Evolutionary conservation across 2,329 filamentous ascomycete species (phyloP).

Genomic region (Colletotrichum australisinense): DNA sequence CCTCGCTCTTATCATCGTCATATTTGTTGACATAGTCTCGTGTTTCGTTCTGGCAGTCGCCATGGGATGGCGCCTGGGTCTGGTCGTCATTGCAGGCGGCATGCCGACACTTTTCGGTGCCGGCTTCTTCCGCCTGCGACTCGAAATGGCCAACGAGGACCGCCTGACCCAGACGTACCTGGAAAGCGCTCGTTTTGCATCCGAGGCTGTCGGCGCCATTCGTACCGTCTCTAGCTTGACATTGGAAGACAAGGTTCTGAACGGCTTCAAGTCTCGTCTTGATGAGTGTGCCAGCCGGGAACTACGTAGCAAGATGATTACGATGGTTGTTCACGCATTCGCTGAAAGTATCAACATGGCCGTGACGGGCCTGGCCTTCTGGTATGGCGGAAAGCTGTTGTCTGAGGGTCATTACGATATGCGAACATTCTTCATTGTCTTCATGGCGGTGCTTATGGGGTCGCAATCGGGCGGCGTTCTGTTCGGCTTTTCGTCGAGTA

Average conservation of each 20-base stretch:
- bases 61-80: slow-evolving; percentile 42
- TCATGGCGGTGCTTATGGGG: slow-evolving; percentile 51
- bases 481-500: slow-evolving; percentile 49
- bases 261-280: neutral
- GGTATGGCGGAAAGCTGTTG: neutral
- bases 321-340: neutral
- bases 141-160: slow-evolving; percentile 67
- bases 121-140: slow-evolving; percentile 56
- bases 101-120: slow-evolving; percentile 46
- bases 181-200: slow-evolving; percentile 71
- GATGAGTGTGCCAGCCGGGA: neutral
- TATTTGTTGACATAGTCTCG: neutral
- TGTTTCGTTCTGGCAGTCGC: neutral
- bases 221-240: slow-evolving; percentile 71
- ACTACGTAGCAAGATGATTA: neutral
- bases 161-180: slow-evolving; percentile 69
- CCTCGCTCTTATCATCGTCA: neutral
- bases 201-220: slow-evolving; percentile 71
- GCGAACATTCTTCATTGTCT: slow-evolving; percentile 52
- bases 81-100: slow-evolving; percentile 38
- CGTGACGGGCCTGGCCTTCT: neutral
- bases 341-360: neutral
- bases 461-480: slow-evolving; percentile 40
- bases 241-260: slow-evolving; percentile 66
- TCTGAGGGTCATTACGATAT: neutral